Evolutionary conservation across 2,329 filamentous ascomycete genomes (phyloP).

Genomic region (Penicillium freii): DNA sequence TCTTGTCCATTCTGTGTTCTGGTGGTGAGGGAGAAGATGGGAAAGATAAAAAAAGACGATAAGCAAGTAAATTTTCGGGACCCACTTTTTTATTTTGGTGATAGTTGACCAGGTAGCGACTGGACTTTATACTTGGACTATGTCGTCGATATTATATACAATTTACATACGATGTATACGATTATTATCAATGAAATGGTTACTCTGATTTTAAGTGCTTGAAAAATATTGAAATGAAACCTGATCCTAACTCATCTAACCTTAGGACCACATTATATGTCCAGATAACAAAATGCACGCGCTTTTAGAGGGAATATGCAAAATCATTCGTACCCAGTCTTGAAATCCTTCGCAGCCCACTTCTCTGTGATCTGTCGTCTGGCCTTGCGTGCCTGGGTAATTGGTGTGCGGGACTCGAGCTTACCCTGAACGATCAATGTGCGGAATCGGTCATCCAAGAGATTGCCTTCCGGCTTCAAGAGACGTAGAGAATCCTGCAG

Average conservation of each 20-base stretch:
- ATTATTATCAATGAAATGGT: not conserved
- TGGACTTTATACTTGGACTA: not conserved
- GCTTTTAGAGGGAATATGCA: constrained; percentile 23
- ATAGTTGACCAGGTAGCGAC: constrained; percentile 4
- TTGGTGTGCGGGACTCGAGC: constrained; percentile 75
- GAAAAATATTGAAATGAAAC: constrained; percentile 6
- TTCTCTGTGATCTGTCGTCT: constrained; percentile 86
- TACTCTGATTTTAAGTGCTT: not conserved
- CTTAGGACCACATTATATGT: constrained; percentile 20
- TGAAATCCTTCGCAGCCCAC: constrained; percentile 97
- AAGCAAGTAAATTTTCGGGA: constrained; percentile 15
- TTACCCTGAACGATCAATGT: constrained; percentile 86
- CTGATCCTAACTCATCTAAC: not conserved
- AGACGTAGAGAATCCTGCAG: constrained; percentile 76
- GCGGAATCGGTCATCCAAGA: constrained; percentile 87
- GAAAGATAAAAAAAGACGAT: constrained; percentile 9
- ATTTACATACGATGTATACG: not conserved
- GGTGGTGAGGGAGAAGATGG: constrained; percentile 12
- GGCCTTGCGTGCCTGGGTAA: constrained; percentile 77
- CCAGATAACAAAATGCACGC: constrained; percentile 20
- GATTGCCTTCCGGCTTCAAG: constrained; percentile 91
- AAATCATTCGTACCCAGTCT: constrained; percentile 36
- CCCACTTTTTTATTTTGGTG: constrained; percentile 9
- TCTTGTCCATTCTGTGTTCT: constrained; percentile 42
- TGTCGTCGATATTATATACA: not conserved